phyloP scores from a whole-genome alignment of 108 stramenopile genomes.

The Ochromonas danica region DNA sequence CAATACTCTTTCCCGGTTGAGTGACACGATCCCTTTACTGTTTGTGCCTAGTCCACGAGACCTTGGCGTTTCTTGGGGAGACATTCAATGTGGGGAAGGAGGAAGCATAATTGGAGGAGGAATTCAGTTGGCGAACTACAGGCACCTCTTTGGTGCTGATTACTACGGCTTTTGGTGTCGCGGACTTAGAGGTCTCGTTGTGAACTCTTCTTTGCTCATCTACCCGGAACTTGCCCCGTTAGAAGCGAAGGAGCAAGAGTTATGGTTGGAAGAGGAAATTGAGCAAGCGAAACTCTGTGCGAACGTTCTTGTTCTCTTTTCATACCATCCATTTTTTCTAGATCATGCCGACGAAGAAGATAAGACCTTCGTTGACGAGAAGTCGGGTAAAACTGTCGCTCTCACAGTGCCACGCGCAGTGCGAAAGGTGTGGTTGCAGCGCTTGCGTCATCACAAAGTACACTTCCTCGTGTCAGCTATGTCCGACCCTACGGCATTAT shows the following conservation, averaged over 20 bases:
- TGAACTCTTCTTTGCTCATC: conserved; percentile 19
- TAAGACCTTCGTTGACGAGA: not conserved
- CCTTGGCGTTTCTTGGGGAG: not conserved
- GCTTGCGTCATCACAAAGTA: conserved; percentile 11
- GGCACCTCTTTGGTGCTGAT: conserved; percentile 7
- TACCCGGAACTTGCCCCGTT: not conserved
- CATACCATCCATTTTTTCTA: conserved; percentile 10
- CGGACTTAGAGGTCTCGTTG: not conserved
- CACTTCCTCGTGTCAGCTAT: not conserved
- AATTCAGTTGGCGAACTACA: not conserved
- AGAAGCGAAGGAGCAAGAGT: not conserved
- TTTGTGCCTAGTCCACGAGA: conserved; percentile 22
- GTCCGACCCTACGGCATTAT: no score
- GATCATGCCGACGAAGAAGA: conserved; percentile 22
- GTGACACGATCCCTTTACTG: conserved; percentile 19
- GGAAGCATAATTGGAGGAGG: not conserved
- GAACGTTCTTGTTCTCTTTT: not conserved
- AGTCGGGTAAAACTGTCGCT: not conserved
- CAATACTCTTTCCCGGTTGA: no score
- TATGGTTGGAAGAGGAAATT: conserved; percentile 26
- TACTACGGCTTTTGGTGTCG: conserved; percentile 27
- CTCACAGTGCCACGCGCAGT: not conserved
- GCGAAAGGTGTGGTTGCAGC: not conserved
- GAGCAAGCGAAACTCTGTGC: conserved; percentile 28
- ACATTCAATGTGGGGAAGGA: not conserved